Base-by-base conservation (phyloP, 202 grass and related monocot species). In the Setaria viridis region DNA sequence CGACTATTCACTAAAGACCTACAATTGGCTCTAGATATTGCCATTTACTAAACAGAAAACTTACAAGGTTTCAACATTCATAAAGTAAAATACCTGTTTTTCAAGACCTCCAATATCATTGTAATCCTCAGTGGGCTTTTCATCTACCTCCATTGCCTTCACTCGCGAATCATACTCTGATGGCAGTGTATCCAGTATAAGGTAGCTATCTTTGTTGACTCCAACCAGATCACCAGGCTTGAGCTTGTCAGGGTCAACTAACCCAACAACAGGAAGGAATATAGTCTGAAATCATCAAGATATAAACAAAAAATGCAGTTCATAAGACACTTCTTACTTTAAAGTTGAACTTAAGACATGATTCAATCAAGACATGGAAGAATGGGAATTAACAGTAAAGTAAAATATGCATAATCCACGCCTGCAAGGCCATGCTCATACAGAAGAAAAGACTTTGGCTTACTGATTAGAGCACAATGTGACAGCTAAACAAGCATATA, bases 51-150 rank as follows among this genome's bases (percentile, higher is more conserved):
- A 62, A 17, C 33, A 68, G 53, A 43, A 62, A 71, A 65, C 47
- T 42, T 6, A 9, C 4, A 30, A 82, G 55, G 48, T 70, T 60
- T 46, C 19, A 80, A 37, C 48, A 81, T 78, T 8, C 67, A 20
- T n/a, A 68, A 45, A 76, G 6, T 46, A 66, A 46, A 72, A 25
- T 88, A 98, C 92, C 95, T 98, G 91, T 53, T 98, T 94, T 59
- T 98, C 92, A 59, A 98, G 95, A 33, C 95, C 95, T 55, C 95
- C 95, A 69, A 98, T 91, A 70, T 98, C 93, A 90, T 93, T 98
- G 81, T 98, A 98, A 81, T 95, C 91, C 75, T 95, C 92, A 0
- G 91, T 95, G 50, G 93, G 95, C 25, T 98, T 98, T 89, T 98
- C 95, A 87, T 98, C 95, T 50, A 94, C 91, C 68, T 98, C 92